Evolutionary conservation across 1,284 basidiomycete species (phyloP).

Genomic region (Rhodotorula sp.): DNA sequence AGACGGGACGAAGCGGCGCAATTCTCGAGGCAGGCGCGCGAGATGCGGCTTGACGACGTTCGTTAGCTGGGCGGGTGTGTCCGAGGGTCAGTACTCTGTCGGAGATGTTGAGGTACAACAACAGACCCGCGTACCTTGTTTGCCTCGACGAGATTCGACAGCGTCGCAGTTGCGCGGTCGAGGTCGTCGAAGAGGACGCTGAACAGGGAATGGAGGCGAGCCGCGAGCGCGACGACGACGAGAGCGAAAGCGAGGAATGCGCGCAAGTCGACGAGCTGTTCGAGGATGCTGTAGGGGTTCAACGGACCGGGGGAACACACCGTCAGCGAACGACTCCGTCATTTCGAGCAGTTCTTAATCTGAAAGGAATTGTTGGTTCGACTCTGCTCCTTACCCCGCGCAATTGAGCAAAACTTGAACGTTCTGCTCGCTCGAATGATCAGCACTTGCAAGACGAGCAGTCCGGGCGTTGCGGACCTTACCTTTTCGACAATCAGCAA

Average conservation of each 20-base stretch:
- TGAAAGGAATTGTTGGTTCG: background rate
- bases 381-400: constrained; percentile 12
- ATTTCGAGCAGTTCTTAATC: background rate
- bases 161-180: constrained; percentile 1
- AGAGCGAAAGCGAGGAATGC: constrained; percentile 37
- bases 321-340: background rate
- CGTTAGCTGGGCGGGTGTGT: background rate
- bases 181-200: constrained; percentile 24
- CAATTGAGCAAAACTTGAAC: constrained; percentile 18
- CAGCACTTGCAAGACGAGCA: background rate
- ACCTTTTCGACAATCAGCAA: constrained; percentile 32
- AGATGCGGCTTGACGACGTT: background rate
- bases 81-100: too few species aligned
- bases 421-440: constrained; percentile 4
- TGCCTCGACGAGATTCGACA: constrained; percentile 15
- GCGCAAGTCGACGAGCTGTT: constrained; percentile 35
- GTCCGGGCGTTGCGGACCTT: background rate
- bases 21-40: background rate
- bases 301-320: background rate
- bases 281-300: constrained; percentile 25
- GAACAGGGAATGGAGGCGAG: constrained; percentile 29
- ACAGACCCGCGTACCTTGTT: constrained; percentile 8
- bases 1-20: background rate
- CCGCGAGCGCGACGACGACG: constrained; percentile 29
- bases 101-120: background rate